Evolutionary conservation across 2,329 filamentous ascomycete species (phyloP), one percentile per base, ranked within the genome.

Genomic region (Trichoderma hamatum): DNA sequence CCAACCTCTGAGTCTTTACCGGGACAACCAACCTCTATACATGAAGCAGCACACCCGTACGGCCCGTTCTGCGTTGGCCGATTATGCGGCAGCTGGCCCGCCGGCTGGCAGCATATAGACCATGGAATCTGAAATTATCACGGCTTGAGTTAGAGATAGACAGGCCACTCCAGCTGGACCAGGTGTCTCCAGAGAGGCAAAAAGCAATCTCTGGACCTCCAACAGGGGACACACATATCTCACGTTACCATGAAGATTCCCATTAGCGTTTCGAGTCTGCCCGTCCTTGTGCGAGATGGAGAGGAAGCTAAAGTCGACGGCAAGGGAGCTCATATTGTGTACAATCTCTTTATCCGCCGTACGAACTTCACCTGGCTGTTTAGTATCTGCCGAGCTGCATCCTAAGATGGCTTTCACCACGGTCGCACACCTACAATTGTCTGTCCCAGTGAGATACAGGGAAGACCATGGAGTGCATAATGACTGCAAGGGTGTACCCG

Each of bases 241-340:
- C 39, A 59, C 36, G 64, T 28, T 59, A 67, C 36, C 64, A 30
- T n/a, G 6, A 59, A 21, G 54, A 30, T 34, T 26, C 30, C n/a
- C 28, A 67, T 36, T 21, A 59, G 28, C 21, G 26, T 67, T 58
- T 58, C 64, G 43, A 67, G 21, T 67, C 64, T 30, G 24, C 36
- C 39, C 54, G 54, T n/a, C 30, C 26, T n/a, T 59, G 64, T 67
- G 30, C 21, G 54, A 67, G 54, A 51, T 51, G 24, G 30, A 49
- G 21, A 36, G 21, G 30, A 39, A 39, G 14, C 39, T 36, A 58
- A 36, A 51, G 21, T 26, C 34, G 10, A 39, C 46, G 32, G 39
- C n/a, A 36, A 28, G 19, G 46, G 28, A 19, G 30, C 46, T 16
- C 16, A 1, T 34, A 10, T 55, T 59, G 52, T 24, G 51, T 30